These are phyloP conservation scores for Leucosporidium creatinivorum DNA, from an alignment of 768 basidiomycete species.

Conservation along the genomic window DNA sequence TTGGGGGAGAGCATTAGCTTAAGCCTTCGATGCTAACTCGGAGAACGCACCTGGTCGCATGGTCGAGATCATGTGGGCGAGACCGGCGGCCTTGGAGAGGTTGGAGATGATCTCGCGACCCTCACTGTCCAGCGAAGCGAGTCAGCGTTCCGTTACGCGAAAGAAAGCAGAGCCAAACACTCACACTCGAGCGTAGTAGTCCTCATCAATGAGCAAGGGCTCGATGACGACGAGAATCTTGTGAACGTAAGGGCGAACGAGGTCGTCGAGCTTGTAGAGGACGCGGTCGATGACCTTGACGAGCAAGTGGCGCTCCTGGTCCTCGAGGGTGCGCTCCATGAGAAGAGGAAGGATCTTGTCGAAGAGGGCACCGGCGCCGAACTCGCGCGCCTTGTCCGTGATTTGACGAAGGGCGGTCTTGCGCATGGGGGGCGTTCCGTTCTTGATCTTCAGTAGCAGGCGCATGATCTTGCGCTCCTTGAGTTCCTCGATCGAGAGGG, in stretches of 20 bases:
- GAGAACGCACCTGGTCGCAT: constrained; percentile 64
- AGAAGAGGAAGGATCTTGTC: constrained; percentile 97
- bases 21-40: too few species aligned
- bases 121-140: constrained; percentile 76
- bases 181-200: constrained; percentile 48
- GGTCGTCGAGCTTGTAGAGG: constrained; percentile 95
- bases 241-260: constrained; percentile 97
- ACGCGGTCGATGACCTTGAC: constrained; percentile 99
- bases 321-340: constrained; percentile 86
- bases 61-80: constrained; percentile 99
- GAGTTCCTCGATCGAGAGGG: constrained; percentile 90
- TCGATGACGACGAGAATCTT: constrained; percentile 99
- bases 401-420: constrained; percentile 97
- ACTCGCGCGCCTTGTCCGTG: constrained; percentile 97
- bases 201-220: constrained; percentile 95
- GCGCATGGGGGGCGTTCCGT: constrained; percentile 94
- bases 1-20: not conserved
- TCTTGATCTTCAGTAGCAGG: constrained; percentile 94
- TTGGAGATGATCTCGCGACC: constrained; percentile 99
- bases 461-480: constrained; percentile 99
- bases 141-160: not conserved
- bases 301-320: constrained; percentile 93
- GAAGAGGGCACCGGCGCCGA: constrained; percentile 94
- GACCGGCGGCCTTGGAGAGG: constrained; percentile 93
- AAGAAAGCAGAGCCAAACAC: not conserved